These are phyloP conservation scores for Apophysomyces trapeziformis DNA, from an alignment of 371 early-diverging fungal species.

Conservation along the genomic window DNA sequence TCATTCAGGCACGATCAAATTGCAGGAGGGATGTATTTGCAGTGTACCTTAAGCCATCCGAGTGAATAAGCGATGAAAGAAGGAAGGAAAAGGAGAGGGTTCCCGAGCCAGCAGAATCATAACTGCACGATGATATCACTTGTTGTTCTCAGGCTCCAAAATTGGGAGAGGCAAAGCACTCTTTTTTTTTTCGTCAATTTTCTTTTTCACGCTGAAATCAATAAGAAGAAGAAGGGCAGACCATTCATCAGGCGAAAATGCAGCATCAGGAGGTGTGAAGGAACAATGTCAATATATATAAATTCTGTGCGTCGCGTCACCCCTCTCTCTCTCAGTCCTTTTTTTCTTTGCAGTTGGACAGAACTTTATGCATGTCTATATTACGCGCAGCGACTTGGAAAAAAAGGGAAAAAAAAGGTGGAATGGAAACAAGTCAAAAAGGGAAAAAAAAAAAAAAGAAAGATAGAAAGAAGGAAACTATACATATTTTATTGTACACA, in stretches of 20 bases:
- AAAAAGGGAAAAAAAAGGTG: background rate
- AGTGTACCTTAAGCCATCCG: no score
- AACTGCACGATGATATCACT: slow-evolving; percentile 1
- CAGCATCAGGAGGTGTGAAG: background rate
- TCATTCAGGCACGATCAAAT: no score
- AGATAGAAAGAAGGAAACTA: background rate
- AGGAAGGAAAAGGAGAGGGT: no score
- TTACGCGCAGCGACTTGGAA: slow-evolving; percentile 3
- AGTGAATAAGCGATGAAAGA: no score
- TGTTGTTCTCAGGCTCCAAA: background rate
- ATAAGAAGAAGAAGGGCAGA: no score
- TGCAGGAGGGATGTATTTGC: no score
- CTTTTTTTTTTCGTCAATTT: background rate
- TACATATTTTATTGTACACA: slow-evolving; percentile 11
- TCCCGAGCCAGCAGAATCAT: background rate
- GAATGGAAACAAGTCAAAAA: background rate
- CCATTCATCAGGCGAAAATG: background rate
- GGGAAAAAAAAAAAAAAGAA: background rate
- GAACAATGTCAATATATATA: slow-evolving; percentile 2
- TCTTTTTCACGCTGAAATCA: background rate
- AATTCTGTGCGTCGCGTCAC: slow-evolving; percentile 5
- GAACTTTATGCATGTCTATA: slow-evolving; percentile 5
- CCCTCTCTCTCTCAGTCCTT: background rate
- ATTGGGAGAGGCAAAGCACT: background rate
- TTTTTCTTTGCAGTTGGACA: no score